Conservation (phyloP, 306 rosid genomes). For the Lagenaria siceraria region DNA sequence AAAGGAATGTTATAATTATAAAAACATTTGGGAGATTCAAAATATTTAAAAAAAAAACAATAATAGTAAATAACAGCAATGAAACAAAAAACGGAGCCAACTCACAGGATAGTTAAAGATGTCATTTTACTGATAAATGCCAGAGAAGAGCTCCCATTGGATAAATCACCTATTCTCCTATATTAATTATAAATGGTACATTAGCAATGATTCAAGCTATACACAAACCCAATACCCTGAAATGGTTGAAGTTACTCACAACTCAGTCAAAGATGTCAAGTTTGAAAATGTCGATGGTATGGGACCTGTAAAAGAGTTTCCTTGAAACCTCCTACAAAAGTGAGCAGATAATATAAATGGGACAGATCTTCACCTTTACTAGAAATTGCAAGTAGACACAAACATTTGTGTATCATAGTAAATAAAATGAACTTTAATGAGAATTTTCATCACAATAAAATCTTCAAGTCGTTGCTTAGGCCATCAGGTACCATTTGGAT, state of each 20-base stretch:
- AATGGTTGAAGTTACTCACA: slow-evolving; percentile 39
- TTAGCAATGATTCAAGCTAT: slow-evolving; percentile 10
- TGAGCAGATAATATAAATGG: background rate
- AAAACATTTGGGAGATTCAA: background rate
- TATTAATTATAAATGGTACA: slow-evolving; percentile 11
- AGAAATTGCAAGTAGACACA: background rate
- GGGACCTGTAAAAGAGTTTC: slow-evolving; percentile 63
- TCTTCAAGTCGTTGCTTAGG: background rate
- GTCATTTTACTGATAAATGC: slow-evolving; percentile 49
- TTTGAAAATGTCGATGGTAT: slow-evolving; percentile 56
- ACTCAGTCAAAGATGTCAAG: slow-evolving; percentile 45
- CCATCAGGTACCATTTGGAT: background rate
- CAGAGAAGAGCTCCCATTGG: slow-evolving; percentile 65
- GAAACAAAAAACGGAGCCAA: background rate
- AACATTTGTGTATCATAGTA: background rate
- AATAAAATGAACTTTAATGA: background rate
- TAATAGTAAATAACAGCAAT: background rate
- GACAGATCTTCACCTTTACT: background rate
- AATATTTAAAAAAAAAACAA: background rate
- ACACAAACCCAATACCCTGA: background rate
- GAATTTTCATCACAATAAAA: background rate
- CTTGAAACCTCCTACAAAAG: slow-evolving; percentile 58
- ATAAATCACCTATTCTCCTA: slow-evolving; percentile 50
- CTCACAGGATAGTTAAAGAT: slow-evolving; percentile 52
- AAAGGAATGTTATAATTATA: slow-evolving; percentile 5